A percentile compares a stretch with the other conserved stretches of the same genome.
These are phyloP conservation scores for Colletotrichum horii DNA, from an alignment of 2,329 filamentous ascomycete species.

Conservation along the genomic window DNA sequence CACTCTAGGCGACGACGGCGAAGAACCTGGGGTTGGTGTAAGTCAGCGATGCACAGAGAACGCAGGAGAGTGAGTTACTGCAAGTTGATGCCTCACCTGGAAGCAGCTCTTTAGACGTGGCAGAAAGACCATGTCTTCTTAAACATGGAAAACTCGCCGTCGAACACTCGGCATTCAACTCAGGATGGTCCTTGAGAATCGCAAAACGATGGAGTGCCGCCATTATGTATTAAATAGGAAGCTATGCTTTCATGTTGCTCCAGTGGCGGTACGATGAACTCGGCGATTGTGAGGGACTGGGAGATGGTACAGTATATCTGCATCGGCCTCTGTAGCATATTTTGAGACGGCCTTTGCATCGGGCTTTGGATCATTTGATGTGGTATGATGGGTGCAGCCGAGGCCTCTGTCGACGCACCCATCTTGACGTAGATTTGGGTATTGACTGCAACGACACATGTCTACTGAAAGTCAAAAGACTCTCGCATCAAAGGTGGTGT, in stretches of 20 bases:
- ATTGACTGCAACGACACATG: neutral
- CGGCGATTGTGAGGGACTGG: neutral
- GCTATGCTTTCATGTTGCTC: slow-evolving; percentile 30
- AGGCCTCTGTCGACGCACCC: neutral
- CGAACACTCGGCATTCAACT: neutral
- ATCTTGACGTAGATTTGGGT: neutral
- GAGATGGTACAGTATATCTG: neutral
- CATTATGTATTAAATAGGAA: neutral
- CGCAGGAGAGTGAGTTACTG: neutral
- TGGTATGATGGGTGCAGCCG: neutral
- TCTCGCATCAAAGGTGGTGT: neutral
- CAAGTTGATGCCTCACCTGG: neutral
- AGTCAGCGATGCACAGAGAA: neutral
- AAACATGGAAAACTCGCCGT: neutral
- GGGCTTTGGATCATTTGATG: neutral
- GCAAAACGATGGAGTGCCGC: neutral
- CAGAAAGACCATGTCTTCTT: neutral
- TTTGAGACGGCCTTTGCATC: neutral
- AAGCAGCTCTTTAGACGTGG: neutral
- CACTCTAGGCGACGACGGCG: neutral
- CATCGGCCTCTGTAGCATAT: neutral
- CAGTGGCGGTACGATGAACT: neutral
- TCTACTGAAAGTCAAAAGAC: neutral
- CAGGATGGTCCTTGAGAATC: neutral
- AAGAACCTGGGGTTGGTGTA: neutral